These are phyloP conservation scores for Aspergillus costaricaensis DNA, from an alignment of 2,329 filamentous ascomycete species.

Conservation along the genomic window DNA sequence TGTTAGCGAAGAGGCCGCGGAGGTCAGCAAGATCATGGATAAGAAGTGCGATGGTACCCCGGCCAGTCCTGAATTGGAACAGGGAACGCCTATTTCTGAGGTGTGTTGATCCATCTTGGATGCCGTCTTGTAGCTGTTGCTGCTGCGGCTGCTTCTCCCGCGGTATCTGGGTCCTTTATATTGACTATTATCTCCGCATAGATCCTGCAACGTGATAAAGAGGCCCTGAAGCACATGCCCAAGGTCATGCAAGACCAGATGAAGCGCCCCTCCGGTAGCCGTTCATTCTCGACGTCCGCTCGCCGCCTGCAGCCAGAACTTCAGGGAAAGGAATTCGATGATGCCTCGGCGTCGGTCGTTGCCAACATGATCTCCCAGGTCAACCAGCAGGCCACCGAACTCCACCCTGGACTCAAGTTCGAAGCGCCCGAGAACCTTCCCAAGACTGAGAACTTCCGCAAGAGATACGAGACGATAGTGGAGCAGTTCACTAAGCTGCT, in stretches of 20 bases:
- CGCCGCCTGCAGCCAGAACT: constrained; percentile 37
- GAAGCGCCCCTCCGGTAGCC: constrained; percentile 47
- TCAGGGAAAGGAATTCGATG: constrained; percentile 19
- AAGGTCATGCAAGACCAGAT: constrained; percentile 66
- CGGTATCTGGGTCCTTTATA: not conserved
- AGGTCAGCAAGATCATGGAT: constrained; percentile 60
- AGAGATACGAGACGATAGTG: constrained; percentile 82
- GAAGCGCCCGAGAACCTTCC: constrained; percentile 69
- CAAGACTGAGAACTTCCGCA: constrained; percentile 65
- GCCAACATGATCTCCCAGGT: constrained; percentile 41
- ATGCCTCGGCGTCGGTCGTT: constrained; percentile 37
- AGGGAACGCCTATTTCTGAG: constrained; percentile 68
- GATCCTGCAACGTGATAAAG: constrained; percentile 65
- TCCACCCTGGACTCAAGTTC: constrained; percentile 71
- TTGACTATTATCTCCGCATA: constrained; percentile 32
- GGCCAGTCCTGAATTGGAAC: constrained; percentile 59
- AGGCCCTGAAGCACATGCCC: constrained; percentile 63
- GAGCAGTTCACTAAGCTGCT: constrained; percentile 85
- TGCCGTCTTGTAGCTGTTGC: not conserved
- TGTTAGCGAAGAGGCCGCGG: constrained; percentile 66
- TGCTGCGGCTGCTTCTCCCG: not conserved
- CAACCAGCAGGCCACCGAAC: constrained; percentile 35
- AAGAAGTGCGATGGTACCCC: constrained; percentile 46
- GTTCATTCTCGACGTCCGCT: constrained; percentile 62
- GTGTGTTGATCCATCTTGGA: constrained; percentile 39